Evolutionary conservation across 2,329 filamentous ascomycete species (phyloP).

Genomic region (Paecilomyces formosus): DNA sequence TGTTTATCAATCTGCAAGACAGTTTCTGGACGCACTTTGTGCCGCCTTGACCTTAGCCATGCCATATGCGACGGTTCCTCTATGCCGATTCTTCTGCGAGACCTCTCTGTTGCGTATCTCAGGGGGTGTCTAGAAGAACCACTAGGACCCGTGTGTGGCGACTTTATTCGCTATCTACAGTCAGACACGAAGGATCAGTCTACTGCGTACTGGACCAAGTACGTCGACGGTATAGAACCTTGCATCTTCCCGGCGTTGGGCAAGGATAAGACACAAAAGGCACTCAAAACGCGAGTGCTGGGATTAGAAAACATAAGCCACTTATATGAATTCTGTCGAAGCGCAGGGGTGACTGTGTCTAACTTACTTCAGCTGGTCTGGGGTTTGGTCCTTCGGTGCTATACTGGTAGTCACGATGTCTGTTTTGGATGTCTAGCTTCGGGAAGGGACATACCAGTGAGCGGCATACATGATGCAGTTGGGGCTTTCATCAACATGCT

Average conservation of each 20-base stretch:
- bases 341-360: conserved; percentile 12
- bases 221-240: conserved; percentile 38
- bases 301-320: conserved; percentile 11
- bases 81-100: conserved; percentile 34
- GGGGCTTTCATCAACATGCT: conserved; percentile 19
- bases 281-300: conserved; percentile 10
- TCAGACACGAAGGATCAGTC: conserved; percentile 21
- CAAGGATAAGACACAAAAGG: conserved; percentile 1
- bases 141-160: conserved; percentile 3
- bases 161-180: conserved; percentile 15
- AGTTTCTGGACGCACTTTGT: conserved; percentile 19
- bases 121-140: not conserved
- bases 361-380: conserved; percentile 35
- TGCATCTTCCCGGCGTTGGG: conserved; percentile 37
- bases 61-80: conserved; percentile 40
- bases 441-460: conserved; percentile 27
- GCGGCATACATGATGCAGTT: conserved; percentile 28
- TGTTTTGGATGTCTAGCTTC: conserved; percentile 38
- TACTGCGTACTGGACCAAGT: conserved; percentile 39
- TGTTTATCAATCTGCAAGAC: conserved; percentile 30
- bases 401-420: conserved; percentile 37
- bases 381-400: conserved; percentile 37
- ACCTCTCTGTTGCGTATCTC: conserved; percentile 31
- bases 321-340: conserved; percentile 17
- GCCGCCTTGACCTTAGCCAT: conserved; percentile 40